Percentiles rank a stretch among this genome's conserved stretches.
phyloP scores from a whole-genome alignment of 306 rosid species.

The Casuarina equisetifolia region DNA sequence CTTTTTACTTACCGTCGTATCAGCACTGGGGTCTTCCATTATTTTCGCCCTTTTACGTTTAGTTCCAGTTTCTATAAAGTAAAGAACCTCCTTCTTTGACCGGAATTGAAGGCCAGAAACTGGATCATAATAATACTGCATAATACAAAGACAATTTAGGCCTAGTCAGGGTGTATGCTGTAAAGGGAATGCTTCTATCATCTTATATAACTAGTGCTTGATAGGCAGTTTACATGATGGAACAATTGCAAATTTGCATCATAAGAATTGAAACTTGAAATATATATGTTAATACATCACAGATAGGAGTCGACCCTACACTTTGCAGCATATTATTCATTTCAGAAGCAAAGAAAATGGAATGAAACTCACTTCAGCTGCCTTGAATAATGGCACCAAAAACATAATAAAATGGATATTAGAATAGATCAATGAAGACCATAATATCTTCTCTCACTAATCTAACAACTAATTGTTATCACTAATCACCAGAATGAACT shows the following conservation, averaged over 20 bases:
- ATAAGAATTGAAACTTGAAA: constrained; percentile 4
- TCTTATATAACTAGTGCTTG: not conserved
- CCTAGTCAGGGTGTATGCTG: not conserved
- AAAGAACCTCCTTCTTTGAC: constrained; percentile 55
- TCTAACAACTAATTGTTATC: not conserved
- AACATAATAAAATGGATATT: not conserved
- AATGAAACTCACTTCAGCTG: not conserved
- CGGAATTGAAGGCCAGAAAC: constrained; percentile 49
- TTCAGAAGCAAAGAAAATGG: not conserved
- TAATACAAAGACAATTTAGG: constrained; percentile 16
- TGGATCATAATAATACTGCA: constrained; percentile 62
- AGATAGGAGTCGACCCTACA: not conserved
- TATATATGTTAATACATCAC: not conserved
- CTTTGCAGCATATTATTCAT: not conserved
- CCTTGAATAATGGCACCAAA: not conserved
- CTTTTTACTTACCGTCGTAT: constrained; percentile 35
- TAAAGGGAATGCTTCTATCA: not conserved
- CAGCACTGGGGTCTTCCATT: constrained; percentile 24
- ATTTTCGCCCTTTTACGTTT: constrained; percentile 32
- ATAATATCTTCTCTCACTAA: not conserved
- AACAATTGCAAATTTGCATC: not conserved
- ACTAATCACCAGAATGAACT: not conserved
- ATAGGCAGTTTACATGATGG: not conserved
- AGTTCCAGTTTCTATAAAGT: constrained; percentile 53
- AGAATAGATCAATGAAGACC: not conserved